phyloP scores from a whole-genome alignment of 257 asterid species.

The Penstemon davidsonii region DNA sequence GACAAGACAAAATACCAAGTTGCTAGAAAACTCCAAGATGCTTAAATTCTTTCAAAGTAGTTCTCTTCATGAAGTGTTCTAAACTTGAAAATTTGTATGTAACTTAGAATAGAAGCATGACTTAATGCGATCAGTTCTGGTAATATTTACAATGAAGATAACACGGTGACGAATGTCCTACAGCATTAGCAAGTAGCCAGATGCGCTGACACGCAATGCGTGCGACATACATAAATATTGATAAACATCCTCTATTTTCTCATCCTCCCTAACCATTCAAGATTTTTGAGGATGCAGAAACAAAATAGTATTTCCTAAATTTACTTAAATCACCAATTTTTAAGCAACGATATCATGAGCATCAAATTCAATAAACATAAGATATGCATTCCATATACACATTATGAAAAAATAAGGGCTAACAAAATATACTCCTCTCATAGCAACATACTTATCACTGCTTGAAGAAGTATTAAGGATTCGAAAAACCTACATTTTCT shows the following conservation, averaged over 20 bases:
- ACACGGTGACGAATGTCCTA: not conserved
- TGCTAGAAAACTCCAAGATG: not conserved
- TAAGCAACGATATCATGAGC: no score
- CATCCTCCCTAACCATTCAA: not conserved
- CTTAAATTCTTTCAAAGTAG: not conserved
- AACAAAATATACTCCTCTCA: no score
- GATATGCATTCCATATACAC: no score
- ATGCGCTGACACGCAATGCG: not conserved
- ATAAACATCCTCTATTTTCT: not conserved
- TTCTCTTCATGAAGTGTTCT: not conserved
- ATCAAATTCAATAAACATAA: no score
- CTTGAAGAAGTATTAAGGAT: slow-evolving; percentile 23
- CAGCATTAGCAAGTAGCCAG: not conserved
- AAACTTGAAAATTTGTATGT: not conserved
- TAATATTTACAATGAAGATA: no score
- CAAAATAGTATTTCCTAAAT: no score
- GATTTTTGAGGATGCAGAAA: not conserved
- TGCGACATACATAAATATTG: not conserved
- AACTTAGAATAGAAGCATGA: not conserved
- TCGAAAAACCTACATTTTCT: slow-evolving; percentile 67
- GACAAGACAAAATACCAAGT: not conserved
- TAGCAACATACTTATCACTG: no score
- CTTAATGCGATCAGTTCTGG: not conserved
- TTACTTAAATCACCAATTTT: no score
- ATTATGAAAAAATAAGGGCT: no score